phyloP scores from a whole-genome alignment of 2,329 filamentous ascomycete species.

The Hirsutella thompsonii region DNA sequence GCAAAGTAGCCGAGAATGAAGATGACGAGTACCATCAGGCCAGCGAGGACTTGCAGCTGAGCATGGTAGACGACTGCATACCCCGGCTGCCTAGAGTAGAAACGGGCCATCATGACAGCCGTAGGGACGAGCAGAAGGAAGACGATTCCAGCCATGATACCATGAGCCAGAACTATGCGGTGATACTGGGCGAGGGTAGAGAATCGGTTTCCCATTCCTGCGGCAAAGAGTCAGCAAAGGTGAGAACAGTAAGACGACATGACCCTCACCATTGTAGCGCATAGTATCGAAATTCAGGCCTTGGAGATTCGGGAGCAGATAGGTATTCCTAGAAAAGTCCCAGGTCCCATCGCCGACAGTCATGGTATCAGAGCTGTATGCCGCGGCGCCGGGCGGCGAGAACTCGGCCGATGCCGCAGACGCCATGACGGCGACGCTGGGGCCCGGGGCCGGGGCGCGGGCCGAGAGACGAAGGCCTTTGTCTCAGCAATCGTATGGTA shows the following conservation, averaged over 20 bases:
- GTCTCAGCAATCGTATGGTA: background rate
- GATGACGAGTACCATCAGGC: constrained; percentile 55
- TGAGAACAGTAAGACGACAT: background rate
- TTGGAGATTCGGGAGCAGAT: constrained; percentile 64
- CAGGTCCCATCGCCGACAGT: constrained; percentile 73
- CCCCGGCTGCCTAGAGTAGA: constrained; percentile 50
- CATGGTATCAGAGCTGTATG: constrained; percentile 63
- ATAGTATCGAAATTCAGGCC: constrained; percentile 71
- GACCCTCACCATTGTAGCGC: constrained; percentile 67
- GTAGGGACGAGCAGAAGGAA: constrained; percentile 63
- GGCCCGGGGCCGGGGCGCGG: constrained; percentile 4
- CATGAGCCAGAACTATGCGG: constrained; percentile 56
- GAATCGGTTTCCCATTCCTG: constrained; percentile 76
- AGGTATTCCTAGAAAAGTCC: constrained; percentile 65
- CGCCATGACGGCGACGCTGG: constrained; percentile 39
- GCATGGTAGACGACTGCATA: constrained; percentile 57
- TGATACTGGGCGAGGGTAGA: constrained; percentile 57
- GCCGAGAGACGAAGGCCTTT: background rate
- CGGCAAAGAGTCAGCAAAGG: background rate
- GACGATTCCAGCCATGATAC: constrained; percentile 55
- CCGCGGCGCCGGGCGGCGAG: constrained; percentile 58
- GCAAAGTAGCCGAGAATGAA: constrained; percentile 69
- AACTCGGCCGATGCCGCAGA: constrained; percentile 40
- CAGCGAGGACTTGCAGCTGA: constrained; percentile 58
- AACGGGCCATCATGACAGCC: constrained; percentile 63